phyloP scores from a whole-genome alignment of 2,329 filamentous ascomycete genomes.

The Coleophoma crateriformis region DNA sequence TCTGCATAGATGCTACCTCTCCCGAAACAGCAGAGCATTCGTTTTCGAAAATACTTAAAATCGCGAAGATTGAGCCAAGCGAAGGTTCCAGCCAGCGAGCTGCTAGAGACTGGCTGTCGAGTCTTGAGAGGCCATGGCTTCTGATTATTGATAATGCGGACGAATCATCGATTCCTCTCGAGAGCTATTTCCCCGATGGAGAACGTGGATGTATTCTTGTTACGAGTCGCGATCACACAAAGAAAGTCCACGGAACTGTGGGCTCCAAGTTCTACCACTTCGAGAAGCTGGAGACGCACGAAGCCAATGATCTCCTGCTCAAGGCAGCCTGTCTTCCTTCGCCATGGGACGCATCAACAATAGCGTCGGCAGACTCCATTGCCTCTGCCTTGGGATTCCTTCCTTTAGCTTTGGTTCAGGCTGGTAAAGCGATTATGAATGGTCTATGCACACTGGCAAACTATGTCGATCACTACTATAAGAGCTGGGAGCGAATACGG shows the following conservation, averaged over 20 bases:
- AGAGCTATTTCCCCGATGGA: slow-evolving; percentile 22
- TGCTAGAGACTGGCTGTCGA: slow-evolving; percentile 18
- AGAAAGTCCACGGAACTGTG: slow-evolving; percentile 21
- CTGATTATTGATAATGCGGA: slow-evolving; percentile 35
- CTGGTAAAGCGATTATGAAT: slow-evolving; percentile 12
- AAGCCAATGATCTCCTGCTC: slow-evolving; percentile 23
- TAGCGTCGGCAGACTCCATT: slow-evolving; percentile 12
- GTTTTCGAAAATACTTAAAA: background rate
- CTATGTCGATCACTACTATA: slow-evolving; percentile 5
- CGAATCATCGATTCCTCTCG: slow-evolving; percentile 18
- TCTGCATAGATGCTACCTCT: slow-evolving; percentile 7
- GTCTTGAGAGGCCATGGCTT: slow-evolving; percentile 14
- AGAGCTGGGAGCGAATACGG: slow-evolving; percentile 6
- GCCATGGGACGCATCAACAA: slow-evolving; percentile 4
- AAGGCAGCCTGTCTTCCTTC: slow-evolving; percentile 8
- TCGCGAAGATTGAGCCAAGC: too few species aligned
- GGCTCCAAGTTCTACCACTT: slow-evolving; percentile 17
- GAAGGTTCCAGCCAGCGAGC: background rate
- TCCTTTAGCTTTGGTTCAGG: slow-evolving; percentile 24
- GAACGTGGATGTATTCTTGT: slow-evolving; percentile 27
- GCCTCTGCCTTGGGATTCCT: slow-evolving; percentile 18
- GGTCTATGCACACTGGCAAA: slow-evolving; percentile 5
- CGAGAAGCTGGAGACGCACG: slow-evolving; percentile 15
- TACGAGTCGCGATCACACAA: slow-evolving; percentile 28
- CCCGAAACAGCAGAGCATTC: slow-evolving; percentile 2